Evolutionary conservation across 208 protist species (phyloP).

Genomic region (Crithidia expoeki): DNA sequence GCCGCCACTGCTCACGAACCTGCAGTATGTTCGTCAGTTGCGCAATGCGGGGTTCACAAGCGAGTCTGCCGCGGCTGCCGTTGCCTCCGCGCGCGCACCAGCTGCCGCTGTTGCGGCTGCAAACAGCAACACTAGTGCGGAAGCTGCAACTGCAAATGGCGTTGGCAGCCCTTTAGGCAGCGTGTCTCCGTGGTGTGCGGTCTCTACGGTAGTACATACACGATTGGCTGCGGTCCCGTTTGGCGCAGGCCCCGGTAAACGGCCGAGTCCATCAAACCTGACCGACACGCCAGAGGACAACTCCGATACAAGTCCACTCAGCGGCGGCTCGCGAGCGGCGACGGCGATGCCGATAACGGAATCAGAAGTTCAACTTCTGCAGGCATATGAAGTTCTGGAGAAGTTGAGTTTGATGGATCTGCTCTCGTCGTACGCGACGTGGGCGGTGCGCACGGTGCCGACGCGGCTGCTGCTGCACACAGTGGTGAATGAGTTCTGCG

Average conservation of each 20-base stretch:
- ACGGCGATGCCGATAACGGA: constrained; percentile 18
- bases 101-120: constrained; percentile 1
- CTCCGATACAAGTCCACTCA: constrained; percentile 28
- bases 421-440: constrained; percentile 54
- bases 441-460: constrained; percentile 54
- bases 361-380: constrained; percentile 57
- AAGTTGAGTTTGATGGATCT: constrained; percentile 48
- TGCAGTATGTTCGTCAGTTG: constrained; percentile 51
- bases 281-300: constrained; percentile 1
- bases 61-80: constrained; percentile 19
- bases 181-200: not conserved
- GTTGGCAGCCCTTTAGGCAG: not conserved
- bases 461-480: constrained; percentile 78
- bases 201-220: constrained; percentile 23
- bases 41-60: constrained; percentile 37
- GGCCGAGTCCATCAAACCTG: constrained; percentile 9
- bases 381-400: constrained; percentile 65
- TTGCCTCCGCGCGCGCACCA: constrained; percentile 4
- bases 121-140: not conserved
- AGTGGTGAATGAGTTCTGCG: constrained; percentile 83
- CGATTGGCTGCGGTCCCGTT: constrained; percentile 13
- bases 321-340: constrained; percentile 20
- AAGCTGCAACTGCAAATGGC: not conserved
- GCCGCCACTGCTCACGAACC: constrained; percentile 56
- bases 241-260: not conserved